Base-by-base conservation (phyloP, 2,329 filamentous ascomycete genomes). In the Fusarium circinatum region DNA sequence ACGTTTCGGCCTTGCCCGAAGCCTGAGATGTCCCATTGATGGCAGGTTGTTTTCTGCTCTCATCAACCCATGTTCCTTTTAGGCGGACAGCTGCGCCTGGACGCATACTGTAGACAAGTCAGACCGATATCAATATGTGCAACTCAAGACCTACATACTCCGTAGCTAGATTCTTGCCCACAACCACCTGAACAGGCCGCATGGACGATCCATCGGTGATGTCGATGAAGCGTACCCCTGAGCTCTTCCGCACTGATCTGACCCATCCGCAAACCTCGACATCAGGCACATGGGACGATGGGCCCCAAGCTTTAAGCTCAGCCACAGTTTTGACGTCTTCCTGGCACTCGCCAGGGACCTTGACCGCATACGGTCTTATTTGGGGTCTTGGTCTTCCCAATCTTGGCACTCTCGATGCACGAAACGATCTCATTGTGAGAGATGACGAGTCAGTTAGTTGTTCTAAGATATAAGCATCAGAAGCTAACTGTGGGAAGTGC, bases 121-220 rank as follows among this genome's bases (percentile, higher is more conserved):
- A 65, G 76, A 84, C 78, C 84, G 80, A 66, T 36, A 34, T 44
- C 47, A 20, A 44, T 54, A 60, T 54, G 24, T 52, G 28, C 47
- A 24, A 32, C 47, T 48, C 60, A 56, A 36, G 52, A 70, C 71
- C 77, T 63, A 80, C 91, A 81, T 87, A 97, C 94, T 91, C 89
- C 83, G 91, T 87, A 75, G 92, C 91, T 79, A 94, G 87, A 52
- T 89, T 86, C 73, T 93, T 92, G 62, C 90, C 90, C 75, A 98
- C 85, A 52, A 98, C 90, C 51, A 92, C 94, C 84, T 99, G 96
- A 62, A 98, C 82, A 34, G 94, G 87, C 70, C 91, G 86, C 75
- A 94, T 86, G 47, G 93, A 94, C 18, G 95, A 97, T 49, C 96
- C 96, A 85, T 99, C 96, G 17, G 92, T 92, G 59, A 98, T 86